Percentiles rank a stretch among this genome's conserved stretches.
phyloP scores from a whole-genome alignment of 257 asterid genomes.

The Solanum raphanifolium region DNA sequence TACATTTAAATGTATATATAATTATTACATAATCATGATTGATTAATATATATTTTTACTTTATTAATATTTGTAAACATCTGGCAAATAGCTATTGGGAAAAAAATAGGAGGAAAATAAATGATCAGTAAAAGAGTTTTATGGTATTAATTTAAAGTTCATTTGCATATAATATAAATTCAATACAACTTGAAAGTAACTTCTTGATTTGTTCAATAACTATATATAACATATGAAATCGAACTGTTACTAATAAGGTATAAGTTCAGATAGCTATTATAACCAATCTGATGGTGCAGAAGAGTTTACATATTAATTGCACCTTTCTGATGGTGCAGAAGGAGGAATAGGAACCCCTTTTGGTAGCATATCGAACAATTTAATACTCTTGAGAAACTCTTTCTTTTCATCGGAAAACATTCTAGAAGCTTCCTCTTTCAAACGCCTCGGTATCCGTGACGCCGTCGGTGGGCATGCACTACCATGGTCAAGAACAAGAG shows the following conservation, averaged over 20 bases:
- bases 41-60: too few species aligned
- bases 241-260: background rate
- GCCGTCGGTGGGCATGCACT: background rate
- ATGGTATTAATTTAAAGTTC: background rate
- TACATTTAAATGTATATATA: background rate
- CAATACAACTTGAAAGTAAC: background rate
- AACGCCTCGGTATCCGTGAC: background rate
- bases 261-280: too few species aligned
- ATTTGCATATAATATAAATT: background rate
- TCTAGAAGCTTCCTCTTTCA: background rate
- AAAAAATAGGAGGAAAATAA: background rate
- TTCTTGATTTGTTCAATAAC: background rate
- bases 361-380: slow-evolving; percentile 24
- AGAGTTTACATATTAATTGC: background rate
- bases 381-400: background rate
- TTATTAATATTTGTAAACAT: background rate
- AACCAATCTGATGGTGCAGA: too few species aligned
- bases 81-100: background rate
- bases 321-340: slow-evolving; percentile 31
- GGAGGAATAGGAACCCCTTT: slow-evolving; percentile 39
- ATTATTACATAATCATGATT: background rate
- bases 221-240: background rate
- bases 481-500: background rate
- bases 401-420: background rate
- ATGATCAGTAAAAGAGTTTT: background rate